Conservation (phyloP, 352 stramenopile species). For the Phytophthora pluvialis region DNA sequence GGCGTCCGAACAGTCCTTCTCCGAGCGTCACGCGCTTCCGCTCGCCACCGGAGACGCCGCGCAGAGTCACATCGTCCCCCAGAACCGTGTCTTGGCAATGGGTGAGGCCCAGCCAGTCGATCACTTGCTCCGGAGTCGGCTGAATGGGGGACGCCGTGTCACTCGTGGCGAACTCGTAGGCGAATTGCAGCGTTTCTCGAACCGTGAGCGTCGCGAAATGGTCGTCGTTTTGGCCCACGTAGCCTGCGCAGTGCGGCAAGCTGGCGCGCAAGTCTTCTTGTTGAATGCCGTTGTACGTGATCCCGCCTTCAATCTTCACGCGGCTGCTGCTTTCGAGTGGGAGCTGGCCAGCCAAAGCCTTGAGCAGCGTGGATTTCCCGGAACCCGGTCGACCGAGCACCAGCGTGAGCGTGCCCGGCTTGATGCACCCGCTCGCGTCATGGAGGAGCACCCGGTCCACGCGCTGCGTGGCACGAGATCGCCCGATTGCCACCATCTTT, state of each 20-base stretch:
- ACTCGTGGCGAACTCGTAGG: constrained; percentile 69
- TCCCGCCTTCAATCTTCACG: constrained; percentile 28
- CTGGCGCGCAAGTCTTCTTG: constrained; percentile 11
- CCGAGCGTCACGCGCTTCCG: constrained; percentile 87
- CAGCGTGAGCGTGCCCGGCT: constrained; percentile 32
- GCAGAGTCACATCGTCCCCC: constrained; percentile 44
- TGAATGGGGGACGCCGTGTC: neutral
- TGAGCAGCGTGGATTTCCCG: constrained; percentile 50
- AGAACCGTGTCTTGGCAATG: constrained; percentile 56
- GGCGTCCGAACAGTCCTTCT: constrained; percentile 80
- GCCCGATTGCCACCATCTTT: neutral
- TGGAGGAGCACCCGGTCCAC: constrained; percentile 36
- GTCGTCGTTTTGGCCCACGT: constrained; percentile 58
- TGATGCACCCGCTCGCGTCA: constrained; percentile 34
- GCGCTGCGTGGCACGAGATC: constrained; percentile 18
- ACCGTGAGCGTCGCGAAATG: constrained; percentile 90
- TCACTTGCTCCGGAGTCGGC: constrained; percentile 21
- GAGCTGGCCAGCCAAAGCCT: constrained; percentile 37
- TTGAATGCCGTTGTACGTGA: constrained; percentile 33
- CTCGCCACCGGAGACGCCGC: constrained; percentile 83
- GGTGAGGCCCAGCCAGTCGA: constrained; percentile 34
- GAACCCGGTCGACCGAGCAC: constrained; percentile 39
- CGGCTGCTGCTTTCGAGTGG: constrained; percentile 23
- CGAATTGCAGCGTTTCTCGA: constrained; percentile 91
- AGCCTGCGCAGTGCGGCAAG: constrained; percentile 26